These are phyloP conservation scores for Acephala macrosclerotiorum DNA, from an alignment of 2,329 filamentous ascomycete species.

Conservation along the genomic window DNA sequence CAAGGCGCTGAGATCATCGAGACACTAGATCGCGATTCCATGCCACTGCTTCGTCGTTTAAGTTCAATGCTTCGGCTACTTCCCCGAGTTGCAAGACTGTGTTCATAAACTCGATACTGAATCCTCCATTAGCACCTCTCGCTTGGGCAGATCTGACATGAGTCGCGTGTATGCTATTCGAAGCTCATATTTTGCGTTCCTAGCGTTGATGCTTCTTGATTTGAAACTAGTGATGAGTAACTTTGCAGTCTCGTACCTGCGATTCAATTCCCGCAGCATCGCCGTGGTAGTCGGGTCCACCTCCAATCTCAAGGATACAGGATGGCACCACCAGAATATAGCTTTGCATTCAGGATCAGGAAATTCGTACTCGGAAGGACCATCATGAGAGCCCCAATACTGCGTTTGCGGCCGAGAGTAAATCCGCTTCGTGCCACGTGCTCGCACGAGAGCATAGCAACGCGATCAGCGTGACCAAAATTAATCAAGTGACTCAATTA, in stretches of 20 bases:
- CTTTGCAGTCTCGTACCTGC: constrained; percentile 5
- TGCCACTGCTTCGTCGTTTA: not conserved
- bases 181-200: not conserved
- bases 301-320: not conserved
- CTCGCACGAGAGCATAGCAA: constrained; percentile 2
- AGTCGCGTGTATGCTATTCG: constrained; percentile 1
- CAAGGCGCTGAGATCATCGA: not conserved
- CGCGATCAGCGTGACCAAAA: too few species aligned
- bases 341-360: not conserved
- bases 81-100: constrained; percentile 9
- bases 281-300: not conserved
- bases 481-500: too few species aligned
- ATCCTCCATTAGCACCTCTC: constrained; percentile 1
- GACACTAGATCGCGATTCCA: constrained; percentile 10
- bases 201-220: not conserved
- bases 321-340: constrained; percentile 15
- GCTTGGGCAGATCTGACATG: not conserved
- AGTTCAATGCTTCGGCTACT: not conserved
- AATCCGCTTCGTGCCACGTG: constrained; percentile 5
- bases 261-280: not conserved
- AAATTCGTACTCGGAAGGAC: not conserved
- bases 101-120: constrained; percentile 13
- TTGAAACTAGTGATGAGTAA: not conserved
- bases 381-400: not conserved
- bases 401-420: not conserved